Base-by-base conservation (phyloP, 495 filamentous ascomycete species). In the Amphirosellinia nigrospora region DNA sequence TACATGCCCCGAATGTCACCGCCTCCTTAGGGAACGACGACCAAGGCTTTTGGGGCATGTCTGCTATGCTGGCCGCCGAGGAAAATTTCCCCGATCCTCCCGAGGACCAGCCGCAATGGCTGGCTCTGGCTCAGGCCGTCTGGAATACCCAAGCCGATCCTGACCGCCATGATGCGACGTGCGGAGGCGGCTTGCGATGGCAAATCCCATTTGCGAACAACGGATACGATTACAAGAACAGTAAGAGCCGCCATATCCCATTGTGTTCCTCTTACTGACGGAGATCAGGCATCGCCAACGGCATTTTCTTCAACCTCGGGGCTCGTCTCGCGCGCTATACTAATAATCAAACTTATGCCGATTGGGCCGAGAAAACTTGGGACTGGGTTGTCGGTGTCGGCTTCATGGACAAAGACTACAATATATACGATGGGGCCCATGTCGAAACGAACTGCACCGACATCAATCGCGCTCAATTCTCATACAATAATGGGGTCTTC, bases 201-300 rank as follows among this genome's bases (percentile, higher is more conserved):
- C 93, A 95, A 78, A 90, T 95, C 26, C 90, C 91, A 65, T 86
- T 86, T 2, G 89, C 85, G 71, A 93, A 93, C 73, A 86, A 83
- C n/a, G 93, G 93, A 7, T 96, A 92, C 73, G 86, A 90, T 71
- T 95, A 96, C 82, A 95, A 95, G 80, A 96, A 94, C 78, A 87
- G 87, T 88, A 64, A 89, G 93, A 61, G 84, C 78, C 81, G 28
- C 11, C 21, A 0, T 13, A 1, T 28, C 30, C 11, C 9, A 3
- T 69, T 0, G 10, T 36, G 8, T 34, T 19, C 19, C 4, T 52
- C 28, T 13, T 30, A 39, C 69, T 79, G 70, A 77, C 39, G 15
- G 13, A 38, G 19, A 34, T n/a, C 70, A 79, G 77, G 75, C 9
- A 89, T 92, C 55, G 89, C 90, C 19, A 96, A 93, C 61, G 93